Evolutionary conservation across 768 basidiomycete genomes (phyloP).

Genomic region (Podaxis pistillaris): DNA sequence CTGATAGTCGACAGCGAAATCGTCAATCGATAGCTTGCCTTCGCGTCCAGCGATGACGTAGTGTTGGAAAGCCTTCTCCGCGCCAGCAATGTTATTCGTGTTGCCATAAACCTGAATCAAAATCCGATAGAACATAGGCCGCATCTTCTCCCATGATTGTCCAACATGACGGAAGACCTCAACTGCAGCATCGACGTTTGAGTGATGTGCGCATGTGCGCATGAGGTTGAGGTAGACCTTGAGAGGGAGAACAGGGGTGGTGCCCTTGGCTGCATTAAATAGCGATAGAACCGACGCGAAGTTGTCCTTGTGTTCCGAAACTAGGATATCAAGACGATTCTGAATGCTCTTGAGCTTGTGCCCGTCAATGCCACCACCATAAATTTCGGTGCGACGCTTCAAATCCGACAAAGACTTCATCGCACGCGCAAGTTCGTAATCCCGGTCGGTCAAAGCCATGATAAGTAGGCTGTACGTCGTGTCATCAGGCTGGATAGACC

Average conservation of each 20-base stretch:
- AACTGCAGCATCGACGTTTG: conserved; percentile 58
- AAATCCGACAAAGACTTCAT: conserved; percentile 44
- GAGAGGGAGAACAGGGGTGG: background rate
- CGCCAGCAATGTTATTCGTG: conserved; percentile 43
- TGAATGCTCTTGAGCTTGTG: background rate
- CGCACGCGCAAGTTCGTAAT: conserved; percentile 55
- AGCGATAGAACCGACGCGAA: conserved; percentile 69
- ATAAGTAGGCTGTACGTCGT: conserved; percentile 65
- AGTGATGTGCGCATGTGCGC: conserved; percentile 56
- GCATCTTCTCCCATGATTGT: conserved; percentile 26
- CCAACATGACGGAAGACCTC: conserved; percentile 66
- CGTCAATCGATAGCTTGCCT: conserved; percentile 28
- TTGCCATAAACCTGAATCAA: conserved; percentile 61
- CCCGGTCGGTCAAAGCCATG: conserved; percentile 59
- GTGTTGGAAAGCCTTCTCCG: conserved; percentile 61
- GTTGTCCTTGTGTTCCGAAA: conserved; percentile 39
- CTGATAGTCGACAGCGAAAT: background rate
- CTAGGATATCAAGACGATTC: background rate
- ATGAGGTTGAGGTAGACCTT: conserved; percentile 54
- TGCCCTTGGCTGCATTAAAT: conserved; percentile 53
- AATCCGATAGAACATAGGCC: conserved; percentile 38
- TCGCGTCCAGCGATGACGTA: conserved; percentile 44
- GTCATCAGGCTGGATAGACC: conserved; percentile 58
- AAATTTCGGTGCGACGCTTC: conserved; percentile 8
- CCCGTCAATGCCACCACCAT: background rate